These are phyloP conservation scores for Perkinsus chesapeaki DNA, from an alignment of 169 alveolate species.

Conservation along the genomic window DNA sequence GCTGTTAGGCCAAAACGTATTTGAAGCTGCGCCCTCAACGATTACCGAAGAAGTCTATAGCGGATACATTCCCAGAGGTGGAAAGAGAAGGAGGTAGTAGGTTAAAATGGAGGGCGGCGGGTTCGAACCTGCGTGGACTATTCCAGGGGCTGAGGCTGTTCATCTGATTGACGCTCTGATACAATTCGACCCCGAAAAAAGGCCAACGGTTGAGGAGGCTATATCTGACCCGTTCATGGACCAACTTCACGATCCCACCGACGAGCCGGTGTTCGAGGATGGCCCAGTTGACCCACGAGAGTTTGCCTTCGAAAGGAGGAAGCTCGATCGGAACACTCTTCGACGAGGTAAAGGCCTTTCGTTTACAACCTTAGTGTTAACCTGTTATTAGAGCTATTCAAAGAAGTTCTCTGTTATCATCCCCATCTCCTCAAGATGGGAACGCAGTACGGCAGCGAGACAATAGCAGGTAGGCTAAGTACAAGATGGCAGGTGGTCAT, in stretches of 20 bases:
- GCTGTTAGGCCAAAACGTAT: not conserved
- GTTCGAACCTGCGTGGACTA: not conserved
- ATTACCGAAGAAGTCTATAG: constrained; percentile 25
- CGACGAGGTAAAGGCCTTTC: not conserved
- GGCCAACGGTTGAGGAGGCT: constrained; percentile 74
- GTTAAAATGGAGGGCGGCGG: not conserved
- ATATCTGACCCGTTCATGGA: not conserved
- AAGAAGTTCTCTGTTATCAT: not conserved
- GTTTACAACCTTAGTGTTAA: not conserved
- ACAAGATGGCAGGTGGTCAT: not conserved
- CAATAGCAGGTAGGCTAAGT: not conserved
- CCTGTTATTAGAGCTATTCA: not conserved
- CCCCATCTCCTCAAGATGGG: not conserved
- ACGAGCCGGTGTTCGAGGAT: not conserved
- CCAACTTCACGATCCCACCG: not conserved
- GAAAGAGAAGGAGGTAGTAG: not conserved
- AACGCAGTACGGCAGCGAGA: not conserved
- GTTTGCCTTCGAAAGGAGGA: not conserved
- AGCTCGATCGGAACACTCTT: not conserved
- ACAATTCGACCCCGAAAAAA: constrained; percentile 73
- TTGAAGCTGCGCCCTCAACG: not conserved
- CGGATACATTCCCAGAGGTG: constrained; percentile 24
- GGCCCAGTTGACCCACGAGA: not conserved
- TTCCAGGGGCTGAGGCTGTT: constrained; percentile 38
- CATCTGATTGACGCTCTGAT: constrained; percentile 76